phyloP scores from a whole-genome alignment of 768 basidiomycete species.

The Fomitopsis pulvina region DNA sequence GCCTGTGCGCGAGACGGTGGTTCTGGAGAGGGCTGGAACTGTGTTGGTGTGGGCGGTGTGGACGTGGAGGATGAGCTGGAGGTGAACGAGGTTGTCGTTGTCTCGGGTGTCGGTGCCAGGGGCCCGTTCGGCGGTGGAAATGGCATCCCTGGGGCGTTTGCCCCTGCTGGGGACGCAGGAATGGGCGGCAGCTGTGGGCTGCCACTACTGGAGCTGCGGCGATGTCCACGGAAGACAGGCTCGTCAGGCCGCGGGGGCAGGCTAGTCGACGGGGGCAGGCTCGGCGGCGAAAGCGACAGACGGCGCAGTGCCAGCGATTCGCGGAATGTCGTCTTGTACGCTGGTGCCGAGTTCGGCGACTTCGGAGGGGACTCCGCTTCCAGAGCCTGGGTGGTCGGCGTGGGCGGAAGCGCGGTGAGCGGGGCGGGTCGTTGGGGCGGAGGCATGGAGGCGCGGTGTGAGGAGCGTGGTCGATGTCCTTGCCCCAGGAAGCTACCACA shows the following conservation, averaged over 20 bases:
- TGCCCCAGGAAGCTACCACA: slow-evolving; percentile 15
- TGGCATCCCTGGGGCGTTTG: slow-evolving; percentile 27
- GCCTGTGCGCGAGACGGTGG: slow-evolving; percentile 11
- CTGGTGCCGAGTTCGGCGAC: slow-evolving; percentile 20
- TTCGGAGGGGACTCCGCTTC: slow-evolving; percentile 20
- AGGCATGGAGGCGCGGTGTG: slow-evolving; percentile 56
- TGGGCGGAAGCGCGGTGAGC: slow-evolving; percentile 61
- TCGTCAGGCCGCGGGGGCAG: slow-evolving; percentile 71
- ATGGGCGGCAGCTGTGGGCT: slow-evolving; percentile 31
- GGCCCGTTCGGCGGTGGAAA: slow-evolving; percentile 41
- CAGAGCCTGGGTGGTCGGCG: slow-evolving; percentile 32
- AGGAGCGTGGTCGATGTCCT: slow-evolving; percentile 26
- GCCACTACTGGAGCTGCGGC: slow-evolving; percentile 22
- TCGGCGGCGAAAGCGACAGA: slow-evolving; percentile 38
- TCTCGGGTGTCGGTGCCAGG: slow-evolving; percentile 27
- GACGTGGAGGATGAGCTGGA: slow-evolving; percentile 13
- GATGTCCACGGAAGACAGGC: slow-evolving; percentile 14
- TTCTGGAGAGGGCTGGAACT: background rate
- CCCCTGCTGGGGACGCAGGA: slow-evolving; percentile 36
- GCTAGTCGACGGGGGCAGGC: slow-evolving; percentile 50
- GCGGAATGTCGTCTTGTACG: slow-evolving; percentile 36
- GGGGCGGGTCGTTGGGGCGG: slow-evolving; percentile 73
- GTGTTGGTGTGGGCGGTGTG: slow-evolving; percentile 1
- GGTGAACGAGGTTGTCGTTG: slow-evolving; percentile 6
- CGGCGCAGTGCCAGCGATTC: slow-evolving; percentile 49